Evolutionary conservation across 352 stramenopile genomes (phyloP), one percentile per base, ranked within the genome.

Genomic region (Globisporangium paddicum): DNA sequence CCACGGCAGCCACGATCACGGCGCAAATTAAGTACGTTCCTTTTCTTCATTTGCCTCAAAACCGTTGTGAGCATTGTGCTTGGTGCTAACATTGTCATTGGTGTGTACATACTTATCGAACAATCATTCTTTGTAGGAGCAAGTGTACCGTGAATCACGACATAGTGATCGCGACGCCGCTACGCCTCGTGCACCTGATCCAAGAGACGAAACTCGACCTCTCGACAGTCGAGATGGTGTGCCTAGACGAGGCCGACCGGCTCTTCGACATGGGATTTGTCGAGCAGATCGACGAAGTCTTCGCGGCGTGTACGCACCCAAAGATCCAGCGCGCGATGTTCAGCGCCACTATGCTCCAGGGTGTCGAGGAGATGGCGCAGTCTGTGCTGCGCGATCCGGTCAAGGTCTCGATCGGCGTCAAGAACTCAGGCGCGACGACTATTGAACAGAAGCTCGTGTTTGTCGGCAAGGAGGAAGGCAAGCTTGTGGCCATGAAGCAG

Each of bases 391-490:
- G 96, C 14, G 96, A 99, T 67, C 96, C 97, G 34, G 75, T 99
- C 35, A 88, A 96, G 69, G 79, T 99, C 40, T 87, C 82, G n/a
- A 96, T 99, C 37, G 96, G 96, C 11, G 81, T 75, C 23, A 89
- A 90, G 61, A 97, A 97, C 61, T 78, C 93, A 8, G 92, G 87
- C 40, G 89, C 93, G 11, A 64, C 59, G 19, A 96, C 87, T 21
- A 96, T 98, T 60, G 79, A 93, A 21, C 96, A 99, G 66, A 82
- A 92, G 62, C 86, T 99, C 21, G 84, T 99, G 61, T 99, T 99
- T 77, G 97, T 99, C 9, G 98, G 98, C 47, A 93, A 97, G 51
- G 98, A 99, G 72, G 95, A 99, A 79, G 98, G 97, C 60, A 99
- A 99, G 67, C 72, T 99, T 16, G 75, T 99, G 25, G 98, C 96